Evolutionary conservation across 2,329 filamentous ascomycete species (phyloP).

Genomic region (Penicillium sp.): DNA sequence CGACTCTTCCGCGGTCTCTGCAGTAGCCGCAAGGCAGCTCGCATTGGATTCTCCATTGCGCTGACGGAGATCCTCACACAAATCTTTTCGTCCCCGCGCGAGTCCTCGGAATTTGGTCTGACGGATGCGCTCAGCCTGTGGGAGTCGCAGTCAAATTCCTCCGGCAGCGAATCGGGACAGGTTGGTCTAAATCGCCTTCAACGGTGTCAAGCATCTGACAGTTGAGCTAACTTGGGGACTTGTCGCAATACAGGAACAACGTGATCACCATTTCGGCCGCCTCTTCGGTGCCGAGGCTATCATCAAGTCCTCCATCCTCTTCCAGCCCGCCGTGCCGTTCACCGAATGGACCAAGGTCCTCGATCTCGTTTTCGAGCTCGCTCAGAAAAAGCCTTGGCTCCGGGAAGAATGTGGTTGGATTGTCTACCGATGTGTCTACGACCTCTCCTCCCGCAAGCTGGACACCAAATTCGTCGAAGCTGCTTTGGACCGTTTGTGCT

Average conservation of each 20-base stretch:
- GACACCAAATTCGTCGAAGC: conserved; percentile 54
- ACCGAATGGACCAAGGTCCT: conserved; percentile 60
- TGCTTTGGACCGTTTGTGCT: conserved; percentile 61
- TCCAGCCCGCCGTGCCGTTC: conserved; percentile 54
- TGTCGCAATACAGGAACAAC: conserved; percentile 70
- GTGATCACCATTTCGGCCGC: conserved; percentile 79
- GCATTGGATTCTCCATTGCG: conserved; percentile 85
- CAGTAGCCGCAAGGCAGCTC: conserved; percentile 82
- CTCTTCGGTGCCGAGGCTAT: conserved; percentile 86
- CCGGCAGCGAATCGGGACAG: conserved; percentile 54
- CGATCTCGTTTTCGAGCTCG: conserved; percentile 68
- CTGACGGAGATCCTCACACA: conserved; percentile 76
- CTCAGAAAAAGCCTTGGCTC: conserved; percentile 82
- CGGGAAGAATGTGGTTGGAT: conserved; percentile 83
- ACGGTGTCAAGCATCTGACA: neutral
- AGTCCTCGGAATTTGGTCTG: conserved; percentile 38
- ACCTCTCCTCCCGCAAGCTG: conserved; percentile 43
- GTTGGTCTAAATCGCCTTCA: conserved; percentile 34
- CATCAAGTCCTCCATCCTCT: conserved; percentile 72
- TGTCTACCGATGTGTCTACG: conserved; percentile 67
- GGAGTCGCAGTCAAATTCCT: conserved; percentile 51
- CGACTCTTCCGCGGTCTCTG: conserved; percentile 83
- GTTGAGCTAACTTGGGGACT: conserved; percentile 49
- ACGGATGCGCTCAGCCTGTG: conserved; percentile 51
- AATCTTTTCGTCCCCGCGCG: conserved; percentile 52